Evolutionary conservation across 2,329 filamentous ascomycete species (phyloP), one percentile per base, ranked within the genome.

Genomic region (Hymenoscyphus fructigenus): DNA sequence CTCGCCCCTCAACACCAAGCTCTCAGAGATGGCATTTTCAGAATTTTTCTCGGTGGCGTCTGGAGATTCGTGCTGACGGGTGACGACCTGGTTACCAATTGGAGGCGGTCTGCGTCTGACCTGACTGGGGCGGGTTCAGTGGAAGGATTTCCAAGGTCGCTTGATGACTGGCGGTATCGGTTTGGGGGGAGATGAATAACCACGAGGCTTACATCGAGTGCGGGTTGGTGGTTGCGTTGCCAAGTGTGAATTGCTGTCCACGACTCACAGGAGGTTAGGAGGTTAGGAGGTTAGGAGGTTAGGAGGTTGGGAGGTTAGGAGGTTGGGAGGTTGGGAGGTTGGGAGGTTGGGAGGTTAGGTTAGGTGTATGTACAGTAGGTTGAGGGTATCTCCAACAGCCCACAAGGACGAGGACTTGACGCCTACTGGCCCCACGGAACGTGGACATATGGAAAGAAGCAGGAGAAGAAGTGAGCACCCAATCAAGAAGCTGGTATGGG

Each of bases 91-190:
- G 41, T 47, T 47, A 6, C 41, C 20, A 53, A 23, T 14, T 53
- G 10, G 23, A 23, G 23, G 47, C 47, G 47, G 47, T 53, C 47
- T 53, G 47, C 20, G 23, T 53, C 47, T 53, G 47, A 53, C 47
- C 7, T 53, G 47, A 53, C 47, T 23, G 47, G 12, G 47, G 10
- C 20, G 47, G 47, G 20, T 26, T 14, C 6, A 12, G 47, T 26
- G 47, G 47, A 53, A 53, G 47, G 47, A 53, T 53, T 53, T 53
- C 47, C 47, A 23, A 50, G 20, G 20, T 53, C 47, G 47, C 20
- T 53, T 53, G 47, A 23, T 23, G 20, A 26, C 9, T 53, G 47
- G 47, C 26, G 47, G 12, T 10, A 28, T 53, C 47, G 47, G n/a
- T 53, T 53, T 23, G 10, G 20, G 3, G 23, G 47, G 47, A 53